phyloP scores from a whole-genome alignment of 2,329 filamentous ascomycete species.

The Fusarium siculi region DNA sequence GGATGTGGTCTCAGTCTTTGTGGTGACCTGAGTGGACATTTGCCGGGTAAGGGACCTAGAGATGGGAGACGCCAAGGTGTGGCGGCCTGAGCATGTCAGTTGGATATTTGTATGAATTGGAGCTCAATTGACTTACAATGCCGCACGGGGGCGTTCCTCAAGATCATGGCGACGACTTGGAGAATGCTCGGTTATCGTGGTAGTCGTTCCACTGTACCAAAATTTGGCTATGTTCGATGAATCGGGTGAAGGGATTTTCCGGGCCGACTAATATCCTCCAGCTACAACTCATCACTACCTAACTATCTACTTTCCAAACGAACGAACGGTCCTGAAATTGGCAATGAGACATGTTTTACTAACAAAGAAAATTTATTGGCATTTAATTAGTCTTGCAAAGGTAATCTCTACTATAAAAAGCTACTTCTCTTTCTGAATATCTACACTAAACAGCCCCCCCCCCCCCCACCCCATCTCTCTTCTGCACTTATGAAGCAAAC shows the following conservation, averaged over 20 bases:
- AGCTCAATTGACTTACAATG: constrained; percentile 57
- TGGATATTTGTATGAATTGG: background rate
- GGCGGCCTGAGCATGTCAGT: constrained; percentile 58
- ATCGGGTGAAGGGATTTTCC: constrained; percentile 41
- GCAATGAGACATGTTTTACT: constrained; percentile 9
- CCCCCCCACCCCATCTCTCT: no score
- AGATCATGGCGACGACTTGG: constrained; percentile 60
- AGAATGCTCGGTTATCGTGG: constrained; percentile 30
- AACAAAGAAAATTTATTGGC: constrained; percentile 22
- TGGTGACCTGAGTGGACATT: constrained; percentile 45
- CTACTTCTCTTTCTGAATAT: constrained; percentile 45
- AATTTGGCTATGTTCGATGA: constrained; percentile 42
- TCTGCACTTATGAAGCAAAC: no score
- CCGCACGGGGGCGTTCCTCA: constrained; percentile 65
- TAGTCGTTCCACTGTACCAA: constrained; percentile 42
- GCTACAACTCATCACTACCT: background rate
- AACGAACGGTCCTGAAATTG: background rate
- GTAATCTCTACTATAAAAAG: constrained; percentile 45
- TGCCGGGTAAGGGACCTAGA: constrained; percentile 49
- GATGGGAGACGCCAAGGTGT: constrained; percentile 59
- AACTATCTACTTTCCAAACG: background rate
- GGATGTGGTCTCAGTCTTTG: constrained; percentile 26
- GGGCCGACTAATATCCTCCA: constrained; percentile 22
- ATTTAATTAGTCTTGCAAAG: constrained; percentile 40
- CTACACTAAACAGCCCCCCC: constrained; percentile 45